Conservation (phyloP, 2,329 filamentous ascomycete genomes). For the Diplodia sapinea region DNA sequence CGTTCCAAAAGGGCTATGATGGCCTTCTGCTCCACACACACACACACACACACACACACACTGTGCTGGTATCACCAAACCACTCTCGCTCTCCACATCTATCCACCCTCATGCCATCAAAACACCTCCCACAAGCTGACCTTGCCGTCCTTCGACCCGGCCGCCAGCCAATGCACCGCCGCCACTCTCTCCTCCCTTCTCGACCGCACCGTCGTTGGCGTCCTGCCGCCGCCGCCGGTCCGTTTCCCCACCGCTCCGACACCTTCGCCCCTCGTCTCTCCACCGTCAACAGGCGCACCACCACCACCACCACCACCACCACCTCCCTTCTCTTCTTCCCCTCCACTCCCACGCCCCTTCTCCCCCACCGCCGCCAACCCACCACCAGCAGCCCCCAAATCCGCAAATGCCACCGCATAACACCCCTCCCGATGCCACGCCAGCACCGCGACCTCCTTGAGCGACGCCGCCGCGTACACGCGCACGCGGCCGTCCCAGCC, state of each 20-base stretch:
- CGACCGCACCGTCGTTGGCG: conserved; percentile 39
- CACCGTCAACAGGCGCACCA: not conserved
- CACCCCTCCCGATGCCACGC: conserved; percentile 94
- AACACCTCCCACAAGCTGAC: conserved; percentile 96
- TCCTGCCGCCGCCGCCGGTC: not conserved
- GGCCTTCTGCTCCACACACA: not conserved
- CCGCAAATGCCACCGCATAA: conserved; percentile 77
- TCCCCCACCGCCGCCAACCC: conserved; percentile 4
- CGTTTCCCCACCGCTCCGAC: not conserved
- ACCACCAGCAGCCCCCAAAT: conserved; percentile 59
- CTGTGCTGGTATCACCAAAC: not conserved
- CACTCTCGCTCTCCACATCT: not conserved
- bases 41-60: too few species aligned
- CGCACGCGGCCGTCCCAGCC: conserved; percentile 87
- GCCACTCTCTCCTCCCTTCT: conserved; percentile 62
- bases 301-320: too few species aligned
- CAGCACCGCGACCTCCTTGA: conserved; percentile 87
- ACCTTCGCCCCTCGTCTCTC: conserved; percentile 31
- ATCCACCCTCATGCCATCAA: conserved; percentile 34
- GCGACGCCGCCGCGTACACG: conserved; percentile 78
- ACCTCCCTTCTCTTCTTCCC: not conserved
- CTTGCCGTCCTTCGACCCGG: conserved; percentile 92
- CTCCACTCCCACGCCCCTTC: conserved; percentile 2
- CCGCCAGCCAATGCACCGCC: conserved; percentile 84
- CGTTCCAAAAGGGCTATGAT: too few species aligned